phyloP scores from a whole-genome alignment of 2,329 filamentous ascomycete genomes.

The Fusarium phyllophilum region DNA sequence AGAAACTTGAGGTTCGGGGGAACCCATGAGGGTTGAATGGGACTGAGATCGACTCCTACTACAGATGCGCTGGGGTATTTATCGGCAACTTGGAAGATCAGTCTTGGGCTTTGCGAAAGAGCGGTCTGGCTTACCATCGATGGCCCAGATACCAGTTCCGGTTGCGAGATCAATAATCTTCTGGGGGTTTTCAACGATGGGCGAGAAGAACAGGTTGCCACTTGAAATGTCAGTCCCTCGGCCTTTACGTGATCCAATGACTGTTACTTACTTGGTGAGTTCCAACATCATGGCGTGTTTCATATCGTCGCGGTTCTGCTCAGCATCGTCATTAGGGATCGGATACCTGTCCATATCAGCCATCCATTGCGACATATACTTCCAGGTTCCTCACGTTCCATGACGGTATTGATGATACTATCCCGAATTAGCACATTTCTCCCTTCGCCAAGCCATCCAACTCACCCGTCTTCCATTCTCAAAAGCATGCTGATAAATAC shows the following conservation, averaged over 20 bases:
- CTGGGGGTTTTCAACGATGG: slow-evolving; percentile 20
- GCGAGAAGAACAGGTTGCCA: slow-evolving; percentile 35
- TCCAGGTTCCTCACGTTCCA: slow-evolving; percentile 22
- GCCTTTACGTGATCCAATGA: rapidly evolving
- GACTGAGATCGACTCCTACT: slow-evolving; percentile 38
- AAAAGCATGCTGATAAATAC: slow-evolving; percentile 39
- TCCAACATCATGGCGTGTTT: slow-evolving; percentile 48
- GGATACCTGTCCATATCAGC: slow-evolving; percentile 40
- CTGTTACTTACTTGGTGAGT: slow-evolving; percentile 34
- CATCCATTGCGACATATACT: rapidly evolving
- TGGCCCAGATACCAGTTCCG: slow-evolving; percentile 39
- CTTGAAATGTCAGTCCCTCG: not conserved
- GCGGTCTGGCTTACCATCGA: slow-evolving; percentile 19
- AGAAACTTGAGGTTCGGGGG: slow-evolving; percentile 54
- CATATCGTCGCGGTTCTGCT: slow-evolving; percentile 42
- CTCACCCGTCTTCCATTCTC: slow-evolving; percentile 41
- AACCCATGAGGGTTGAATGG: slow-evolving; percentile 48
- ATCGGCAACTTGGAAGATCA: slow-evolving; percentile 33
- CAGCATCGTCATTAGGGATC: slow-evolving; percentile 42
- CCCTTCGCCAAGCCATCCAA: rapidly evolving
- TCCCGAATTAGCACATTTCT: not conserved
- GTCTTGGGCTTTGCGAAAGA: rapidly evolving
- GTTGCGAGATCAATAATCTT: slow-evolving; percentile 41
- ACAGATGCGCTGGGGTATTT: slow-evolving; percentile 40
- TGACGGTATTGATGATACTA: slow-evolving; percentile 42